A percentile compares a stretch with the other conserved stretches of the same genome.
These are phyloP conservation scores for Suhomyces faveliae DNA, from an alignment of 805 yeast genomes.

Conservation along the genomic window DNA sequence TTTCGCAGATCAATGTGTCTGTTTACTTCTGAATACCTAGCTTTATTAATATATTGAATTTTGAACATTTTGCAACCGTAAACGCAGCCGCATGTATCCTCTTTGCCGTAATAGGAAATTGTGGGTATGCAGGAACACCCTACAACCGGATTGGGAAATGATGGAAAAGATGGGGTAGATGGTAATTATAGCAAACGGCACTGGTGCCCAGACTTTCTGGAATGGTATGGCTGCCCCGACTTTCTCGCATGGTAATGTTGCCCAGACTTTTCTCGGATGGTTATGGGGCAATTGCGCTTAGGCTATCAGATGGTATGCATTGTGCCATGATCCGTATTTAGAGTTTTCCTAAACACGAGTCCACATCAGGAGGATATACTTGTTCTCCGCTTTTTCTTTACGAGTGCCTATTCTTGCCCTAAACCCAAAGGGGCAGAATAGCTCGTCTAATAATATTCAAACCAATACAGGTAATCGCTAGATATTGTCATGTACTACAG, in stretches of 20 bases:
- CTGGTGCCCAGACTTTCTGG: neutral
- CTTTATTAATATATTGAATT: neutral
- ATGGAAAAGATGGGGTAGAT: neutral
- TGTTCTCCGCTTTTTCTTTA: neutral
- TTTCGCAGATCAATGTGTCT: neutral
- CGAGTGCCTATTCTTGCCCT: neutral
- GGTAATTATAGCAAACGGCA: neutral
- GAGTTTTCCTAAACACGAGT: neutral
- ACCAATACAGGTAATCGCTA: too few species aligned
- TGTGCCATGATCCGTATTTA: neutral
- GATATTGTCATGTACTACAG: too few species aligned
- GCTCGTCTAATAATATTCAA: neutral
- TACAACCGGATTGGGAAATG: neutral
- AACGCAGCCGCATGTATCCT: neutral
- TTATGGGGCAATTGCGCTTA: too few species aligned
- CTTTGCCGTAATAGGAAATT: neutral
- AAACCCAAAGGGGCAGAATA: neutral
- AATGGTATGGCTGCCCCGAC: too few species aligned
- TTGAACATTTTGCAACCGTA: neutral
- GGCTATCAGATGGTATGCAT: too few species aligned
- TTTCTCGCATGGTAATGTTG: neutral
- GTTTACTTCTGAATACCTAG: conserved; percentile 1
- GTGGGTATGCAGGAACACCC: neutral
- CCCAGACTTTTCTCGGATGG: neutral
- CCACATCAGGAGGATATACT: neutral